Percentiles rank a stretch among this genome's conserved stretches.
Conservation (phyloP, 768 basidiomycete species). For the Dendrothele bispora region DNA sequence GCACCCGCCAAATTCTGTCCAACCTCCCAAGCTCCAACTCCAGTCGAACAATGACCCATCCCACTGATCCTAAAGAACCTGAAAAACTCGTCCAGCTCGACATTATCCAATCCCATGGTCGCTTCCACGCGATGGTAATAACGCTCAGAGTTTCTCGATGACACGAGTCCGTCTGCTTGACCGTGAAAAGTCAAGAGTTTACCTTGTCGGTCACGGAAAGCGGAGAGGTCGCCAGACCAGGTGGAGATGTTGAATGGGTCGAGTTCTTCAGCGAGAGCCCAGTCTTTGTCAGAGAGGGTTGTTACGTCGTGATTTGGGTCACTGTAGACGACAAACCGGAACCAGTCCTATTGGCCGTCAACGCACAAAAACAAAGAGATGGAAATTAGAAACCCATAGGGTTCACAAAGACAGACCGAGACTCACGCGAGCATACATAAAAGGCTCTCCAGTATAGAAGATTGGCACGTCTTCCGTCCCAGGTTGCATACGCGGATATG, state of each 20-base stretch:
- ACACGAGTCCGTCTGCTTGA: slow-evolving; percentile 13
- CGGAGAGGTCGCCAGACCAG: slow-evolving; percentile 13
- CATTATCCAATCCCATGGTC: slow-evolving; percentile 11
- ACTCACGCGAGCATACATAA: slow-evolving; percentile 2
- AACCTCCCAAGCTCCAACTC: slow-evolving; percentile 14
- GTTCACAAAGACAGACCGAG: too few relatives aligned
- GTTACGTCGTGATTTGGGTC: slow-evolving; percentile 2
- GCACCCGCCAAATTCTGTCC: slow-evolving; percentile 8
- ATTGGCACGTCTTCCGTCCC: slow-evolving; percentile 7
- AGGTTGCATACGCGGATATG: slow-evolving; percentile 15
- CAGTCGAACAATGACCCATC: slow-evolving; percentile 18
- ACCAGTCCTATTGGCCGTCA: slow-evolving; percentile 11
- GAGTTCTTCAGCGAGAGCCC: neutral
- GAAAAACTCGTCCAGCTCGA: slow-evolving; percentile 19
- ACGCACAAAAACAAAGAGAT: too few relatives aligned
- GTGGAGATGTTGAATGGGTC: slow-evolving; percentile 7
- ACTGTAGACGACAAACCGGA: slow-evolving; percentile 5
- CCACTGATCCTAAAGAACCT: slow-evolving; percentile 22
- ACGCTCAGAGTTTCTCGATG: slow-evolving; percentile 15
- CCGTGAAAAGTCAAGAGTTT: slow-evolving; percentile 21
- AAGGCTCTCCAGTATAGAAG: slow-evolving; percentile 6
- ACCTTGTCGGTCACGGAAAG: slow-evolving; percentile 15
- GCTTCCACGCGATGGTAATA: slow-evolving; percentile 16
- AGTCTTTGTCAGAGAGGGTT: slow-evolving; percentile 4
- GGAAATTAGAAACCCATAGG: too few relatives aligned